Evolutionary conservation across 257 asterid species (phyloP).

Genomic region (Solanum ossicruentum): DNA sequence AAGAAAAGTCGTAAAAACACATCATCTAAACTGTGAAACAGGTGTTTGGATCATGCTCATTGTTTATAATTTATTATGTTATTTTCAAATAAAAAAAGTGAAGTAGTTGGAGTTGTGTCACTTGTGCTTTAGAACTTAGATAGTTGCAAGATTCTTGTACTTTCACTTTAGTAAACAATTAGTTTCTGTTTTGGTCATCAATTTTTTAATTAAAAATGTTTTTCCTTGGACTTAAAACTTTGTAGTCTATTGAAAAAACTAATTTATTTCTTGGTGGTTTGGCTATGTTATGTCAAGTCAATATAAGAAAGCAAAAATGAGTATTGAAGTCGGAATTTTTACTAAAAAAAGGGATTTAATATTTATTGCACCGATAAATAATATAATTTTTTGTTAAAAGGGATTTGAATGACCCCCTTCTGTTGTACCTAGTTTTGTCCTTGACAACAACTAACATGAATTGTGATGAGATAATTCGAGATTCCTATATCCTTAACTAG

Average conservation of each 20-base stretch:
- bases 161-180: background rate
- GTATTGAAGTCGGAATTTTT: background rate
- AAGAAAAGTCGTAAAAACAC: background rate
- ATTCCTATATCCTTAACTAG: no score
- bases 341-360: background rate
- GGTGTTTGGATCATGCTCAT: background rate
- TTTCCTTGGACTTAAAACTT: background rate
- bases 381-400: background rate
- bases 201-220: background rate
- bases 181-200: background rate
- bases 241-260: background rate
- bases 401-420: background rate
- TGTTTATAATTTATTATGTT: background rate
- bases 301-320: background rate
- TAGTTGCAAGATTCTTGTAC: background rate
- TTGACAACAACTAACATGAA: fast-evolving
- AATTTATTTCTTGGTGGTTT: background rate
- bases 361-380: no score
- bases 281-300: background rate
- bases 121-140: background rate
- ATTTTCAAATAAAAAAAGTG: no score
- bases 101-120: background rate
- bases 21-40: background rate
- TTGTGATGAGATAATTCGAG: background rate
- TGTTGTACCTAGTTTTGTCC: background rate